Conservation (phyloP, 331 rosid species). For the Phaseolus coccineus region DNA sequence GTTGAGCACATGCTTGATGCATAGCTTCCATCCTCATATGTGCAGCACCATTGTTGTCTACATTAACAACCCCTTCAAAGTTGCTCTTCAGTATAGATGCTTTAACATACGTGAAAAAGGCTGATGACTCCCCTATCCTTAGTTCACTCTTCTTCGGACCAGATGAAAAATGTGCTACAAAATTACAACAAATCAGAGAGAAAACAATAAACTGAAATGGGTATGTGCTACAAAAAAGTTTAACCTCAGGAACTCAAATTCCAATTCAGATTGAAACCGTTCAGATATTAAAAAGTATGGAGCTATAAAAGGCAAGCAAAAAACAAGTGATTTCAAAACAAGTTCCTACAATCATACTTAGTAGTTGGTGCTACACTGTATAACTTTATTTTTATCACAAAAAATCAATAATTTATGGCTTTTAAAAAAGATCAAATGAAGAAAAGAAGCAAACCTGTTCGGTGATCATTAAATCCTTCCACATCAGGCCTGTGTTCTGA, state of each 20-base stretch:
- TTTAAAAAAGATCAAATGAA: conserved; percentile 18
- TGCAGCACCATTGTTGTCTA: conserved; percentile 48
- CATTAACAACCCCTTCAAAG: conserved; percentile 56
- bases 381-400: conserved; percentile 2
- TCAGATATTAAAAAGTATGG: neutral
- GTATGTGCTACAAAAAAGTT: conserved; percentile 8
- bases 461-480: conserved; percentile 67
- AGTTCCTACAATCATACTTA: neutral
- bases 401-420: conserved; percentile 1
- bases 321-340: conserved; percentile 22
- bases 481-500: conserved; percentile 58
- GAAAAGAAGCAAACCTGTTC: conserved; percentile 57
- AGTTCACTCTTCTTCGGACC: conserved; percentile 87
- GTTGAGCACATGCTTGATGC: conserved; percentile 55
- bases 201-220: conserved; percentile 15
- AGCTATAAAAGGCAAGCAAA: conserved; percentile 25
- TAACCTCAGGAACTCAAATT: conserved; percentile 29
- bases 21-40: conserved; percentile 54
- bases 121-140: conserved; percentile 94
- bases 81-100: conserved; percentile 54
- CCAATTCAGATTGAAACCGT: conserved; percentile 7
- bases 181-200: conserved; percentile 38
- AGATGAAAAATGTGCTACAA: conserved; percentile 62
- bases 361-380: conserved; percentile 8
- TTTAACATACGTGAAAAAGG: conserved; percentile 91